phyloP scores from a whole-genome alignment of 2,329 filamentous ascomycete genomes.

The Fusarium sp. region DNA sequence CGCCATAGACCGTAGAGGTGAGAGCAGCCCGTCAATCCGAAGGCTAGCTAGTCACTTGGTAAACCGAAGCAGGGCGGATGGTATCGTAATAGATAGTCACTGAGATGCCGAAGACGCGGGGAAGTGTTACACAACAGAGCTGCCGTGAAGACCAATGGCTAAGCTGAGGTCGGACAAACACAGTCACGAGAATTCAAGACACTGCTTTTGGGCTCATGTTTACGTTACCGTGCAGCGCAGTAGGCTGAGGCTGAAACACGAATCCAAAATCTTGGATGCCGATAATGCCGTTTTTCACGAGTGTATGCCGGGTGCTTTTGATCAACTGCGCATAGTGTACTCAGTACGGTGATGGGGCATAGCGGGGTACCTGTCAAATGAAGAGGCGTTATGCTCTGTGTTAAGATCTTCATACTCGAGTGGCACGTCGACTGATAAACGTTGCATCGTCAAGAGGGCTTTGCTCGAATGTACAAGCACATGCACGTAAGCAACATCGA shows the following conservation, averaged over 20 bases:
- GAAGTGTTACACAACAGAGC: slow-evolving; percentile 22
- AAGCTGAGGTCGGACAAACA: slow-evolving; percentile 11
- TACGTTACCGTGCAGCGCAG: slow-evolving; percentile 1
- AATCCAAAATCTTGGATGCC: slow-evolving; percentile 14
- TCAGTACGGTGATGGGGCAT: neutral
- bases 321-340: slow-evolving; percentile 3
- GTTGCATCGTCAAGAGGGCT: slow-evolving; percentile 18
- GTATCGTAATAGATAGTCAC: slow-evolving; percentile 18
- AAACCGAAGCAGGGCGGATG: slow-evolving; percentile 8
- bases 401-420: slow-evolving; percentile 24
- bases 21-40: slow-evolving; percentile 29
- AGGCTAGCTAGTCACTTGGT: slow-evolving; percentile 15
- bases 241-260: slow-evolving; percentile 19
- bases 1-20: neutral
- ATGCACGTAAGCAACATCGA: neutral
- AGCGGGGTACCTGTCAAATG: slow-evolving; percentile 13
- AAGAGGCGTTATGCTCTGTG: slow-evolving; percentile 19
- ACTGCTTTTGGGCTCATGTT: slow-evolving; percentile 8
- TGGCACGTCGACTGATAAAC: slow-evolving; percentile 9
- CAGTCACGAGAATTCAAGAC: slow-evolving; percentile 34
- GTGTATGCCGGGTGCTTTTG: slow-evolving; percentile 10
- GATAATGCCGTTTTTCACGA: slow-evolving; percentile 14
- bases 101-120: slow-evolving; percentile 10
- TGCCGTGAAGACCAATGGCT: slow-evolving; percentile 10
- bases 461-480: neutral